Evolutionary conservation across 192 early-diverging fungal genomes (phyloP), one percentile per base, ranked within the genome.

Genomic region (Backusella macrospora): DNA sequence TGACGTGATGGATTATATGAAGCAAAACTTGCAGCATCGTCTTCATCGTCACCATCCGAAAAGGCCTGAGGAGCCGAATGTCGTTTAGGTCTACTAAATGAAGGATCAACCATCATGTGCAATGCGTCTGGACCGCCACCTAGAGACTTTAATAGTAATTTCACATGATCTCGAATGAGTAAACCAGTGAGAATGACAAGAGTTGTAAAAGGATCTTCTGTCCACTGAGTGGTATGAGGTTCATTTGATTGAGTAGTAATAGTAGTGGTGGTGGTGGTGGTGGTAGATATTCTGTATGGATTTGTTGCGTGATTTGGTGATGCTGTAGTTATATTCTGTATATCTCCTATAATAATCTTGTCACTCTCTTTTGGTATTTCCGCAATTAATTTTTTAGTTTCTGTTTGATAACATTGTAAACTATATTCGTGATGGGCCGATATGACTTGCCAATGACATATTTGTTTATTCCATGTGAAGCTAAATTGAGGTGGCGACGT

Each of bases 401-500:
- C 67, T 16, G 42, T 68, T 16, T 44, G 23, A 34, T 68, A 68
- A 16, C 42, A 68, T 34, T 68, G 38, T 34, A 68, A 9, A 9
- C 23, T 46, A 29, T 68, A 68, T 46, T 68, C 18, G 44, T 68
- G n/a, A 43, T 29, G 14, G 1, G 67, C n/a, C 5, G 23, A 23
- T 68, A 29, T 68, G 13, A 68, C 67, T 34, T 68, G 67, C 67
- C 67, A 68, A 34, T 68, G 67, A 68, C 44, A 68, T 44, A 68
- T 29, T 45, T 47, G 42, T 47, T 68, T 68, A 29, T 68, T 68
- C 38, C 38, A 68, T 43, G 67, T 47, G 45, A 68, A 68, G 16
- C 67, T 68, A 47, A 68, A 68, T 45, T 68, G 67, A 16, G 67
- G 67, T 43, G 67, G 67, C 23, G 67, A 43, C 23, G 67, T 68